A percentile compares a stretch with the other conserved stretches of the same genome.
Evolutionary conservation across 352 stramenopile genomes (phyloP).

Genomic region (Halophytophthora batemanensis): DNA sequence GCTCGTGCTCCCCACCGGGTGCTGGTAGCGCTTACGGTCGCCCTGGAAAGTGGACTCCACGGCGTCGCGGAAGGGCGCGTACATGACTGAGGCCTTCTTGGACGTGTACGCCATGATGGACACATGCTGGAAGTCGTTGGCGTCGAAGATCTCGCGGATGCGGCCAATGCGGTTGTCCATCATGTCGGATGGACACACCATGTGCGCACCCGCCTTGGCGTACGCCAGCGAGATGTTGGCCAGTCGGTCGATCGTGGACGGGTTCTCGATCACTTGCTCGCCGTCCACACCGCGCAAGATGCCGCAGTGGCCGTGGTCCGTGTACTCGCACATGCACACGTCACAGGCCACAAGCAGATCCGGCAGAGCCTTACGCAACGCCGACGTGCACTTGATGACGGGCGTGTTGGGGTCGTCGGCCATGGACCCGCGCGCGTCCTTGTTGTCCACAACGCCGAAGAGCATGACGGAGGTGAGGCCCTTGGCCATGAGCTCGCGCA

Average conservation of each 20-base stretch:
- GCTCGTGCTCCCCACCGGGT: slow-evolving; percentile 80
- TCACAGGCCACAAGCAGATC: slow-evolving; percentile 84
- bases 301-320: slow-evolving; percentile 86
- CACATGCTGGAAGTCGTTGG: slow-evolving; percentile 96
- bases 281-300: slow-evolving; percentile 87
- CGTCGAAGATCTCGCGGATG: slow-evolving; percentile 94
- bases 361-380: slow-evolving; percentile 59
- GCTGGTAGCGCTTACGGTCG: slow-evolving; percentile 97
- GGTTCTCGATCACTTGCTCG: slow-evolving; percentile 96
- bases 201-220: slow-evolving; percentile 95
- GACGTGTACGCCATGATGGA: slow-evolving; percentile 99
- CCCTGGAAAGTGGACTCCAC: slow-evolving; percentile 96
- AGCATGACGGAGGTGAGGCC: slow-evolving; percentile 85
- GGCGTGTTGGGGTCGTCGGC: slow-evolving; percentile 73
- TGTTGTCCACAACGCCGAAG: slow-evolving; percentile 85
- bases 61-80: slow-evolving; percentile 96
- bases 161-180: slow-evolving; percentile 97
- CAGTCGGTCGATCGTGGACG: slow-evolving; percentile 95
- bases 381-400: slow-evolving; percentile 70
- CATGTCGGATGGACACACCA: slow-evolving; percentile 96
- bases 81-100: slow-evolving; percentile 97
- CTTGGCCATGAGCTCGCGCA: slow-evolving; percentile 68
- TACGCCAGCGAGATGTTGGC: slow-evolving; percentile 94
- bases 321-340: slow-evolving; percentile 91
- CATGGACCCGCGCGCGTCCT: slow-evolving; percentile 73